These are phyloP conservation scores for Backusella luteola DNA, from an alignment of 192 early-diverging fungal genomes.

Conservation along the genomic window DNA sequence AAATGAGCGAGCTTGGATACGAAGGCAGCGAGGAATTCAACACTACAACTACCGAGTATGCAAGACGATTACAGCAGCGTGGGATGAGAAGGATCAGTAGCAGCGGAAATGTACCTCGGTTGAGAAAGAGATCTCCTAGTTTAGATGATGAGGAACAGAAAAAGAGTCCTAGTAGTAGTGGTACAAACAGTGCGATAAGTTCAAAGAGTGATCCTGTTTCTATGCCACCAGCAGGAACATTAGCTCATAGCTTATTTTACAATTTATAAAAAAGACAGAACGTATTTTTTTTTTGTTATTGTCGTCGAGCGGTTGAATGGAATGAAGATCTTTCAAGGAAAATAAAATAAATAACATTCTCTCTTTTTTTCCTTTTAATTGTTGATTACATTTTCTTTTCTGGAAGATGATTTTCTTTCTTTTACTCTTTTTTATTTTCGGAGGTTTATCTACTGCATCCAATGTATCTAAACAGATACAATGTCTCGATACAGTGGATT, in stretches of 20 bases:
- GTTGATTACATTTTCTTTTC: constrained; percentile 3
- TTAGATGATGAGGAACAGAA: not conserved
- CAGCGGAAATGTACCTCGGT: constrained; percentile 1
- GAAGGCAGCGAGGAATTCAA: not conserved
- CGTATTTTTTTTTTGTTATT: not conserved
- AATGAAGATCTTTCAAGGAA: not conserved
- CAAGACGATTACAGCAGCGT: not conserved
- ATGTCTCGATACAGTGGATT: constrained; percentile 4
- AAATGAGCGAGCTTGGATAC: constrained; percentile 34
- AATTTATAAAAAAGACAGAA: not conserved
- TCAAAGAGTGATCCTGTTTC: not conserved
- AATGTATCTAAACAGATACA: not conserved
- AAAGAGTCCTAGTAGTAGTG: not conserved
- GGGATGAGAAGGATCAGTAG: constrained; percentile 1
- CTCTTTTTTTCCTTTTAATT: not conserved
- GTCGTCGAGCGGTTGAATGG: not conserved
- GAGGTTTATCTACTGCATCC: constrained; percentile 3
- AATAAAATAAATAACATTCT: not conserved
- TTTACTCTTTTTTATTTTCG: not conserved
- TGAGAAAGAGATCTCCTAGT: not conserved
- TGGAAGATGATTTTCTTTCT: not conserved
- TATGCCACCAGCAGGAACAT: not conserved
- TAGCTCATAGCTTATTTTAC: constrained; percentile 3
- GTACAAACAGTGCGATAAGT: not conserved
- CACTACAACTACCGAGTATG: not conserved